Base-by-base conservation (phyloP, 305 asterid species). In the Andrographis paniculata region DNA sequence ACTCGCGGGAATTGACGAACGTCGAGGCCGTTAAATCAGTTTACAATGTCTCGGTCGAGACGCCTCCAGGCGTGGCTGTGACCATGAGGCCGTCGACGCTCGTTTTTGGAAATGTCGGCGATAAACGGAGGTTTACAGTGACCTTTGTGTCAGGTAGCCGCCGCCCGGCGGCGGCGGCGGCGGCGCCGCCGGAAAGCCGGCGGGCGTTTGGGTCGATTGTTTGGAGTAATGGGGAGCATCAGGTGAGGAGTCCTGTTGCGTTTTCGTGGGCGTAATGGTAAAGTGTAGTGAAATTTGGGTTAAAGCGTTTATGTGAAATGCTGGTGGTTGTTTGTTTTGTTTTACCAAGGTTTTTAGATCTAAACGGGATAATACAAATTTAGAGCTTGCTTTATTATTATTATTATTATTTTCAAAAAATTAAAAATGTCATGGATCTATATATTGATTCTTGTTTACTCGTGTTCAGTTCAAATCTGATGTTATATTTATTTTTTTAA, bases 221-320 rank as follows among this genome's bases (percentile, higher is more conserved):
- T 13, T 87, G 96, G 96, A 73, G 46, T 54, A 80, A 71, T 45
- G 64, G 40, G 2, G 67, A 65, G 23, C 74, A 78, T 45, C 81
- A 60, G 52, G 95, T 87, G 22, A 74, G 48, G 67, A 87, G 95
- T 57, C 91, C 96, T 4, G 80, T 80, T 35, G 68, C 94, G 6
- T 75, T 67, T 68, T 41, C 80, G 11, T 82, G 94, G 93, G 48
- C 53, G 1, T 52, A 38, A 49, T n/a, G n/a, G n/a, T n/a, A n/a
- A n/a, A n/a, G n/a, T n/a, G n/a, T n/a, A n/a, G n/a, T n/a, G n/a
- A n/a, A n/a, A n/a, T n/a, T n/a, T n/a, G n/a, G n/a, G n/a, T n/a
- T n/a, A n/a, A n/a, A n/a, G n/a, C n/a, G n/a, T n/a, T n/a, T 24
- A 24, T 3, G 30, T 24, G 30, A 24, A 24, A n/a, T n/a, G n/a